Conservation (phyloP, 2,329 filamentous ascomycete species). For the Beauveria bassiana region DNA sequence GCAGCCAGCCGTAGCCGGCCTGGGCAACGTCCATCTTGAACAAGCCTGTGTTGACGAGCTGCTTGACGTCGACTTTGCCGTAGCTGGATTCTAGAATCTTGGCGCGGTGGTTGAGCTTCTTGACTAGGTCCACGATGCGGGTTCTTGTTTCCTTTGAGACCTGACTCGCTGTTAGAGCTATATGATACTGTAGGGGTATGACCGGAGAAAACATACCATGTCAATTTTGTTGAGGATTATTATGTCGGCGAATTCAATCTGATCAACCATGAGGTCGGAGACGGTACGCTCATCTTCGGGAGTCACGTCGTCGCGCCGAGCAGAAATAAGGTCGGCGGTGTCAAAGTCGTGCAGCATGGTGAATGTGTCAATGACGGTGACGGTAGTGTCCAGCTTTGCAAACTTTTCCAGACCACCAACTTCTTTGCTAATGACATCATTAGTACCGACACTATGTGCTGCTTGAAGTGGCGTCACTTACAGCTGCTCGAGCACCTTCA, state of each 20-base stretch:
- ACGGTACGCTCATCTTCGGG: conserved; percentile 66
- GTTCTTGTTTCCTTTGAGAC: conserved; percentile 32
- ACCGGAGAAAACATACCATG: conserved; percentile 33
- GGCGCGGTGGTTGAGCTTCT: conserved; percentile 57
- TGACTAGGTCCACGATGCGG: conserved; percentile 45
- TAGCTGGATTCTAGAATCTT: conserved; percentile 55
- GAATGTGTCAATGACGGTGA: conserved; percentile 66
- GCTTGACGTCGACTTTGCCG: conserved; percentile 50
- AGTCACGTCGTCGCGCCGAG: conserved; percentile 53
- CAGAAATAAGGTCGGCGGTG: conserved; percentile 59
- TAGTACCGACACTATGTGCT: not conserved
- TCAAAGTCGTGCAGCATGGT: conserved; percentile 66
- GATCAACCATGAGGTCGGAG: conserved; percentile 68
- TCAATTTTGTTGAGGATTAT: conserved; percentile 65
- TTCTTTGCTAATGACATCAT: conserved; percentile 28
- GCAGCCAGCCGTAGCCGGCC: conserved; percentile 60
- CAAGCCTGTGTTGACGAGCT: conserved; percentile 57
- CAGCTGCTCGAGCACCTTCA: conserved; percentile 29
- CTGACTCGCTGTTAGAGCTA: conserved; percentile 15
- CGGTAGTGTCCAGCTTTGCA: conserved; percentile 61
- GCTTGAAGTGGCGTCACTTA: conserved; percentile 14
- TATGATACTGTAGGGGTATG: not conserved
- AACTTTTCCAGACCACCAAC: conserved; percentile 59
- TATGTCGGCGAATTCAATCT: conserved; percentile 71
- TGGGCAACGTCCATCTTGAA: conserved; percentile 60